phyloP scores from a whole-genome alignment of 2,329 filamentous ascomycete species.

The Drechslera avenae region DNA sequence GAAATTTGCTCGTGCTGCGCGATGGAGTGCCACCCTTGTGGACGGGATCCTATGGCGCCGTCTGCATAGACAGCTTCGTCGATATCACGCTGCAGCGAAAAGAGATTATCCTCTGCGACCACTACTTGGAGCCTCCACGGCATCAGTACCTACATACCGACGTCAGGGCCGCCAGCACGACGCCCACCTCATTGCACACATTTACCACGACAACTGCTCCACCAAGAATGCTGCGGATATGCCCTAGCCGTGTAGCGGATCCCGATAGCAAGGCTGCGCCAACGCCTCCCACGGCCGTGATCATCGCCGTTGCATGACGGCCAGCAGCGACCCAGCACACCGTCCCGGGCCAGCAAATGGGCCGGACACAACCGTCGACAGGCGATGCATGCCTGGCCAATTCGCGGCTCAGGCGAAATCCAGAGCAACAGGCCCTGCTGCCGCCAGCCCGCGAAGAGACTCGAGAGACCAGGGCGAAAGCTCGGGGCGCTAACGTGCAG shows the following conservation, averaged over 20 bases:
- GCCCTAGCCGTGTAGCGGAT: constrained; percentile 1
- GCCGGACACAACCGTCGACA: constrained; percentile 42
- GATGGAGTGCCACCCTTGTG: constrained; percentile 39
- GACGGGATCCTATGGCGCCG: constrained; percentile 27
- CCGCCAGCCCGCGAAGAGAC: constrained; percentile 26
- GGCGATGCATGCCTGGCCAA: constrained; percentile 29
- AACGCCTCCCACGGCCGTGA: constrained; percentile 12
- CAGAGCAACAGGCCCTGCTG: constrained; percentile 24
- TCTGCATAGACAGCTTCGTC: constrained; percentile 38
- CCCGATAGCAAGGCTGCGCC: constrained; percentile 13
- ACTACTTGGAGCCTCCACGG: background rate
- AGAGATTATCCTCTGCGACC: constrained; percentile 28
- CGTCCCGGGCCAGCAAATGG: constrained; percentile 45
- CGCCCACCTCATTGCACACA: constrained; percentile 5
- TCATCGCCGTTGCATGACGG: constrained; percentile 22
- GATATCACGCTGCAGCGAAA: constrained; percentile 37
- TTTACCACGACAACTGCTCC: too few relatives aligned
- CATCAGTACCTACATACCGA: constrained; percentile 1
- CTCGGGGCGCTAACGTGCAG: constrained; percentile 33
- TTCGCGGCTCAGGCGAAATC: constrained; percentile 42
- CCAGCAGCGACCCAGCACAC: constrained; percentile 31
- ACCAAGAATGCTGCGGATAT: background rate
- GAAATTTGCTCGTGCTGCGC: constrained; percentile 29
- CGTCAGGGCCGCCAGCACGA: constrained; percentile 8
- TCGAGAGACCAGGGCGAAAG: constrained; percentile 30